phyloP scores from a whole-genome alignment of 2,329 filamentous ascomycete genomes.

The Phialemonium atrogriseum region DNA sequence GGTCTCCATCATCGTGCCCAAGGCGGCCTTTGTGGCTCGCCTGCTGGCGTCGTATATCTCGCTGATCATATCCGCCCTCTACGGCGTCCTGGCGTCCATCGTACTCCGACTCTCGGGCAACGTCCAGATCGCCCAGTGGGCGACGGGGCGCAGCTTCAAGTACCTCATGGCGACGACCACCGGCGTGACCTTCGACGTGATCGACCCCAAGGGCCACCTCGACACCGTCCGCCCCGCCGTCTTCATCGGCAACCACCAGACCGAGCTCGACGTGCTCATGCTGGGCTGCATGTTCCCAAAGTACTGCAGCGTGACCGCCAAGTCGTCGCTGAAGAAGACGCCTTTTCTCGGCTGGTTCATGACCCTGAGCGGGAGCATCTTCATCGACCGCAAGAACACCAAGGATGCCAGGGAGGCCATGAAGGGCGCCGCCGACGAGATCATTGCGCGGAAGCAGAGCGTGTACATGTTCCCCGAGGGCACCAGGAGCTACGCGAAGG shows the following conservation, averaged over 20 bases:
- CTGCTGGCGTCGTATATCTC: slow-evolving; percentile 57
- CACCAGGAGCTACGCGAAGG: slow-evolving; percentile 79
- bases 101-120: slow-evolving; percentile 63
- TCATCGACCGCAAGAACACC: slow-evolving; percentile 86
- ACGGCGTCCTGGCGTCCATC: slow-evolving; percentile 69
- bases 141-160: slow-evolving; percentile 70
- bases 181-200: slow-evolving; percentile 69
- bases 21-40: slow-evolving; percentile 61
- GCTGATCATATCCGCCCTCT: slow-evolving; percentile 53
- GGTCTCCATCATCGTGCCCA: slow-evolving; percentile 48
- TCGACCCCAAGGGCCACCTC: slow-evolving; percentile 58
- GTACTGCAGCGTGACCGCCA: slow-evolving; percentile 89
- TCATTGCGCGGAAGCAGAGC: slow-evolving; percentile 62
- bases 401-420: slow-evolving; percentile 79
- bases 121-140: slow-evolving; percentile 77
- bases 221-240: slow-evolving; percentile 68
- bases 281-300: slow-evolving; percentile 82
- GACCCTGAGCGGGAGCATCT: slow-evolving; percentile 78
- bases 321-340: slow-evolving; percentile 68
- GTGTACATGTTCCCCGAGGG: slow-evolving; percentile 90
- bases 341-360: slow-evolving; percentile 96
- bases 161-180: slow-evolving; percentile 66
- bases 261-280: slow-evolving; percentile 89
- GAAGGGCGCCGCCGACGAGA: slow-evolving; percentile 72
- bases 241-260: slow-evolving; percentile 93